Percentiles rank a stretch among this genome's conserved stretches.
phyloP scores from a whole-genome alignment of 495 filamentous ascomycete genomes.

The Annulohypoxylon stygium region DNA sequence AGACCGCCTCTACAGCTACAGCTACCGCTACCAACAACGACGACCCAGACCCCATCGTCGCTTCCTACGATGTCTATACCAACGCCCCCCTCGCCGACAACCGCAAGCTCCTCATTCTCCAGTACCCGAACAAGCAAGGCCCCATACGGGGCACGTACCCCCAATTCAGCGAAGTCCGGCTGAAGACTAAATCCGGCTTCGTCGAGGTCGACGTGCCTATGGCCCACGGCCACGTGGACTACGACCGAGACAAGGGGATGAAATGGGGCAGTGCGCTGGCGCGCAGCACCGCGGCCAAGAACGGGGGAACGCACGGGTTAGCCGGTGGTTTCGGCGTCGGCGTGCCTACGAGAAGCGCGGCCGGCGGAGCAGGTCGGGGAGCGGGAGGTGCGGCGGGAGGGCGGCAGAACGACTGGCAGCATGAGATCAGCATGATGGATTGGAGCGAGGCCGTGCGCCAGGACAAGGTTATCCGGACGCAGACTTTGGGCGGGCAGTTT shows the following conservation, averaged over 20 bases:
- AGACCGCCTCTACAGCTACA: neutral
- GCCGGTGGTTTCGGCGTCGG: conserved; percentile 63
- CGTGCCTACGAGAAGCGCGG: conserved; percentile 28
- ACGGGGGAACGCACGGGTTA: conserved; percentile 61
- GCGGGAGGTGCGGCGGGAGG: conserved; percentile 23
- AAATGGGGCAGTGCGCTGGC: conserved; percentile 59
- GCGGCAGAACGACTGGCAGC: conserved; percentile 46
- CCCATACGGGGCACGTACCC: conserved; percentile 47
- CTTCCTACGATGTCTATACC: conserved; percentile 63
- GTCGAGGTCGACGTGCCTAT: conserved; percentile 64
- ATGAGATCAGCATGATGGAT: conserved; percentile 51
- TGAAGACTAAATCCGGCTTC: conserved; percentile 62
- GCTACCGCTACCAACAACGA: neutral
- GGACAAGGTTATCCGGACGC: conserved; percentile 58
- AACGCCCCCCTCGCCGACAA: conserved; percentile 57
- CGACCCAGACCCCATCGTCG: conserved; percentile 56
- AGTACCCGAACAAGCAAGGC: conserved; percentile 58
- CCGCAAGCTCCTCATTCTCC: conserved; percentile 60
- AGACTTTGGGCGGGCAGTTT: conserved; percentile 60
- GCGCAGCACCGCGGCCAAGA: conserved; percentile 59
- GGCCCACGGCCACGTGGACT: conserved; percentile 53
- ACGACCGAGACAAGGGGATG: conserved; percentile 63
- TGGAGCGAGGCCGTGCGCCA: conserved; percentile 62
- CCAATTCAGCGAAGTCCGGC: conserved; percentile 54
- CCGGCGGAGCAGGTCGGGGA: conserved; percentile 32